These are phyloP conservation scores for Kluyveromyces marxianus DNA, from an alignment of 1,139 yeast genomes.

Conservation along the genomic window DNA sequence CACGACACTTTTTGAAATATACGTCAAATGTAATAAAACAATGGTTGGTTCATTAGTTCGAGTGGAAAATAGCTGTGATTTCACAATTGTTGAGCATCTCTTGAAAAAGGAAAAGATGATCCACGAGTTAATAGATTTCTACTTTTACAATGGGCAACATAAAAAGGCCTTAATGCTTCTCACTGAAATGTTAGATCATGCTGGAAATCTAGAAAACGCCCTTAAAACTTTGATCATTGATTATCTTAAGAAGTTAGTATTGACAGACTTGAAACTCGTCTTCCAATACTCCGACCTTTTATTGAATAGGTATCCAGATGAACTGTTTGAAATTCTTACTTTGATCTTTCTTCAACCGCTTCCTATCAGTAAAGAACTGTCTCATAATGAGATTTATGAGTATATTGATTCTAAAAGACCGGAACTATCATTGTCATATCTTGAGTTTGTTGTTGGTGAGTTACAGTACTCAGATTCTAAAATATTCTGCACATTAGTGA, in stretches of 20 bases:
- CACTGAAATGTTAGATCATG: slow-evolving; percentile 19
- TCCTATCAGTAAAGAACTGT: slow-evolving; percentile 53
- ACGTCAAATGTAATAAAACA: slow-evolving; percentile 57
- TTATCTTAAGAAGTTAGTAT: slow-evolving; percentile 57
- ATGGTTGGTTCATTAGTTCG: slow-evolving; percentile 79
- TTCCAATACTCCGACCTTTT: slow-evolving; percentile 56
- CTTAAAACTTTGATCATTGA: slow-evolving; percentile 33
- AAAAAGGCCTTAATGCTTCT: slow-evolving; percentile 60
- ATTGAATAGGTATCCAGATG: slow-evolving; percentile 32
- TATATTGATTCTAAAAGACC: slow-evolving; percentile 31
- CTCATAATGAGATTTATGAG: slow-evolving; percentile 46
- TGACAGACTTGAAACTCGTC: slow-evolving; percentile 45
- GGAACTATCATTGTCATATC: slow-evolving; percentile 42
- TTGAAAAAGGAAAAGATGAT: slow-evolving; percentile 47
- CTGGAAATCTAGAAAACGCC: slow-evolving; percentile 22
- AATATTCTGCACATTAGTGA: slow-evolving; percentile 48
- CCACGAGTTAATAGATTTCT: slow-evolving; percentile 74
- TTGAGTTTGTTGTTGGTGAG: slow-evolving; percentile 52
- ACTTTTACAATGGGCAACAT: slow-evolving; percentile 57
- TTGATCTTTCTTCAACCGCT: slow-evolving; percentile 63
- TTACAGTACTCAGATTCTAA: slow-evolving; percentile 38
- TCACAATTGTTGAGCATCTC: slow-evolving; percentile 50
- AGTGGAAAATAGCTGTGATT: slow-evolving; percentile 66
- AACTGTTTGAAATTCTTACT: slow-evolving; percentile 33
- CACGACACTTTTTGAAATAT: slow-evolving; percentile 71